Evolutionary conservation across 2,329 filamentous ascomycete genomes (phyloP), one percentile per base, ranked within the genome.

Genomic region (Ilyonectria mors-panacis): DNA sequence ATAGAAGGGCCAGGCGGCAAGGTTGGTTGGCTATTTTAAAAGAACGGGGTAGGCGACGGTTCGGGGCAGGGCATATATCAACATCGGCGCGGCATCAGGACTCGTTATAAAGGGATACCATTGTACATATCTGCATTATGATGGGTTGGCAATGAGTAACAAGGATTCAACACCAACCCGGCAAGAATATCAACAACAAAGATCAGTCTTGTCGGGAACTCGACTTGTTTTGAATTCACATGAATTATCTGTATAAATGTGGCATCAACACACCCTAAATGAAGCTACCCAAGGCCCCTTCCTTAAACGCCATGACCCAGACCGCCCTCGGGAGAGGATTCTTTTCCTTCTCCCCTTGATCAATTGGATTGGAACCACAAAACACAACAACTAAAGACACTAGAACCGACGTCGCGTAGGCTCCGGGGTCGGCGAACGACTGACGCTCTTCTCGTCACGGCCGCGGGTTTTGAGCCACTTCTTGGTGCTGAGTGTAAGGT

Each of bases 391-490:
- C 60, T 33, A 66, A 55, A 50, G 2, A 28, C 23, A 59, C 78
- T 87, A 94, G 78, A 85, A 92, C 75, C 93, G 87, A 81, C 91
- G 91, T 78, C 92, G 89, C 68, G 91, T 89, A 6, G 94, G 93
- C 81, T 97, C 94, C 4, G 95, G 95, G 74, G 92, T 96, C 0
- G 95, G 94, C 79, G 93, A 97, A 77, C 94, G 88, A 71, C 86
- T 93, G 70, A 91, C 89, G 80, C 94, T 97, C 81, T 94, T 89
- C 78, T 92, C 91, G 83, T 98, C 95, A 75, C 93, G 87, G 21
- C 94, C 95, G 68, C 94, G 88, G 83, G 90, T 84, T 85, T 93
- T 93, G 78, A 98, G 85, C 95, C 95, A 98, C 87, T 98, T 98
- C 89, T 97, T 97, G 70, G 95, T 98, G 76, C 90, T 90, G 74